phyloP scores from a whole-genome alignment of 1,284 basidiomycete genomes.

The Ustilago curta region DNA sequence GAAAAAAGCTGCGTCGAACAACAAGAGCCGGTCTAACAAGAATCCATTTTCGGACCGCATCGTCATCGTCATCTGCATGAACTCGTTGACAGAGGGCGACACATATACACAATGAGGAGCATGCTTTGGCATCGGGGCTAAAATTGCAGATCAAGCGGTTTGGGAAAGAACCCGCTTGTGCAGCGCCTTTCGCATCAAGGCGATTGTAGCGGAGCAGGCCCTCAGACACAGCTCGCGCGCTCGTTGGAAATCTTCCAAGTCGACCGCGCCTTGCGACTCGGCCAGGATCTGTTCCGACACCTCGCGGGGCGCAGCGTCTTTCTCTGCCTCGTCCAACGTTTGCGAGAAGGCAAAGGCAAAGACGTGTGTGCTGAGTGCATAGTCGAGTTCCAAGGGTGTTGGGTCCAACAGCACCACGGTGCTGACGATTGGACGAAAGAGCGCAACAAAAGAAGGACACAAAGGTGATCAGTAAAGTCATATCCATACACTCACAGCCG shows the following conservation, averaged over 20 bases:
- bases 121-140: too few relatives aligned
- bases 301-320: conserved; percentile 13
- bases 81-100: neutral
- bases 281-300: conserved; percentile 44
- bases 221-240: conserved; percentile 29
- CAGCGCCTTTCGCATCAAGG: conserved; percentile 26
- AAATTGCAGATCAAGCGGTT: conserved; percentile 6
- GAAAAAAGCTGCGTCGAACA: too few relatives aligned
- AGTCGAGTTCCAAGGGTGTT: conserved; percentile 53
- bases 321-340: conserved; percentile 6
- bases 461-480: neutral
- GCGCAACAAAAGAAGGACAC: neutral
- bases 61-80: too few relatives aligned
- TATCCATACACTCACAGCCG: neutral
- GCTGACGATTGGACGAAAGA: conserved; percentile 3
- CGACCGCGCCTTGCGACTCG: conserved; percentile 40
- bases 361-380: conserved; percentile 58
- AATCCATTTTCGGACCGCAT: neutral
- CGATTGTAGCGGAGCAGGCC: conserved; percentile 27
- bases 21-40: neutral
- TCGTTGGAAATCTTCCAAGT: conserved; percentile 31
- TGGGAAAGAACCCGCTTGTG: conserved; percentile 23
- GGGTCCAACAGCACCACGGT: conserved; percentile 59
- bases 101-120: neutral
- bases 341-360: conserved; percentile 62